Evolutionary conservation across 495 filamentous ascomycete species (phyloP), one percentile per base, ranked within the genome.

Genomic region (Cercophora samala): DNA sequence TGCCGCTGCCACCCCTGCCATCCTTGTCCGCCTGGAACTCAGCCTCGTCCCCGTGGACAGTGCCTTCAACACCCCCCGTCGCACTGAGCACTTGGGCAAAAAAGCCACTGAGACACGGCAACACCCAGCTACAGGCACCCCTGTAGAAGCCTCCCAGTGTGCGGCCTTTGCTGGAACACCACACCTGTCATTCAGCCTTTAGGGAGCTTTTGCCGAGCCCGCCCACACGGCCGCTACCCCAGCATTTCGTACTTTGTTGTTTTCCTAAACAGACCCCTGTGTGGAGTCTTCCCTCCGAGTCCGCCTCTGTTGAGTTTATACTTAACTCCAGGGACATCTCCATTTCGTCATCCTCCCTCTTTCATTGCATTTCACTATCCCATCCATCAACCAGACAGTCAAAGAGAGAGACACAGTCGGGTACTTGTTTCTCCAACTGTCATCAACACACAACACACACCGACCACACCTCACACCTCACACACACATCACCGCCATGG

Each of bases 21-120:
- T 70, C 74, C 74, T 71, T 76, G 74, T 72, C 73, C 71, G 64
- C 74, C 74, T 76, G 71, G 69, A 68, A 54, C 67, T 70, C 67
- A 66, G 65, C 58, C 75, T 76, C 75, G 76, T 74, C 75, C 75
- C 74, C 75, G 75, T 77, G 75, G 62, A 64, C 72, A 62, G 63
- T 64, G 71, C 73, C 74, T 72, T 76, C 75, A 76, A n/a, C n/a
- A 74, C 69, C 64, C 63, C 17, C 15, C 5, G 56, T 58, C 29
- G 29, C 29, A 18, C 37, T 46, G 37, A 46, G 37, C 37, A 46
- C 11, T 56, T 65, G 68, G 64, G 66, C 63, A 66, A 54, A 22
- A 65, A 61, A 70, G 53, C 75, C 75, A 70, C 71, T 69, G 75
- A 74, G 71, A 76, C 74, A 76, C 75, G 70, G 5, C 26, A 5